These are phyloP conservation scores for Jasminum sambac DNA, from an alignment of 257 asterid genomes.

Conservation along the genomic window DNA sequence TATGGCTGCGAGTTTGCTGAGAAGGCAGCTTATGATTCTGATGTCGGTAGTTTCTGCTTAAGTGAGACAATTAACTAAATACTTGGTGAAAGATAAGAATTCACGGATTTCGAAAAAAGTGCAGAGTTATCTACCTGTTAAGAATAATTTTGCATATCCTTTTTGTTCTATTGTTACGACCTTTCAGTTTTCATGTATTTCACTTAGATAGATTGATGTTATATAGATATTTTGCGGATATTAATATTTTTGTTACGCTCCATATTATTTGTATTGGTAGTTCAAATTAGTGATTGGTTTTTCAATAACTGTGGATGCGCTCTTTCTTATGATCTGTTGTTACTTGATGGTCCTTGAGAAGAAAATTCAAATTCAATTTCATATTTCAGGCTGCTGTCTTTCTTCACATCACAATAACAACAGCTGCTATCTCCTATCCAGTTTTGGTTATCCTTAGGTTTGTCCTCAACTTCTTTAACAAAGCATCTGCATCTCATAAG, in stretches of 20 bases:
- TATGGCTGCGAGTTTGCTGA: slow-evolving; percentile 8
- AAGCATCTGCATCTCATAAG: slow-evolving; percentile 14
- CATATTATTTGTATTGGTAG: not conserved
- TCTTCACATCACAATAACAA: slow-evolving; percentile 66
- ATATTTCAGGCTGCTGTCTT: slow-evolving; percentile 66
- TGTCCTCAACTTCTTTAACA: slow-evolving; percentile 29
- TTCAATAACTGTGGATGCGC: not conserved
- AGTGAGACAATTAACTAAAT: not conserved
- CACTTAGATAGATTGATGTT: slow-evolving; percentile 1
- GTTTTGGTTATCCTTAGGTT: slow-evolving; percentile 86
- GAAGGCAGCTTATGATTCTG: slow-evolving; percentile 9
- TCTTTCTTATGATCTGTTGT: not conserved
- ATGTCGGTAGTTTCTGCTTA: not conserved
- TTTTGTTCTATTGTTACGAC: slow-evolving; percentile 14
- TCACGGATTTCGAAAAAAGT: not conserved
- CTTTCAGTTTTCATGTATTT: slow-evolving; percentile 11
- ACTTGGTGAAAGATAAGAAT: not conserved
- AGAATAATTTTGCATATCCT: not conserved
- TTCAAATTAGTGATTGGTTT: not conserved
- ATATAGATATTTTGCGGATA: not conserved
- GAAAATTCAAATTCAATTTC: not conserved
- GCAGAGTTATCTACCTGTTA: not conserved
- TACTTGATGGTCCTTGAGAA: not conserved
- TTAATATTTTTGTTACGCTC: not conserved
- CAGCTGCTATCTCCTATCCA: slow-evolving; percentile 70